Base-by-base conservation (phyloP, 164 flowering plant genomes). In the Cinnamomum micranthum region DNA sequence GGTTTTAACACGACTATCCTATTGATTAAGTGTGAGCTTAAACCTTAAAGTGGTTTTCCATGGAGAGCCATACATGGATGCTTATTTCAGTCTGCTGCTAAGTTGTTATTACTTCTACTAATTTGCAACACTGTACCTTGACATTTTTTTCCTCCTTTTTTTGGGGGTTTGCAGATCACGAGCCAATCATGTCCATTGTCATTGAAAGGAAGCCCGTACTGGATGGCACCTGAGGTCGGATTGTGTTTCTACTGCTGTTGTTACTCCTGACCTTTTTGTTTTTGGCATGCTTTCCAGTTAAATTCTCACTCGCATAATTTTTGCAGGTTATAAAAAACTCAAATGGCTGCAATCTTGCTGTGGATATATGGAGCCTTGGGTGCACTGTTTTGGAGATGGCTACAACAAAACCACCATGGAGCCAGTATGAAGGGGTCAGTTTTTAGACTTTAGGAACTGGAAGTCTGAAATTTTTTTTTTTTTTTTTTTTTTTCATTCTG, bases 151-250 rank as follows among this genome's bases (percentile, higher is more conserved):
- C 6, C 28, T 14, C 22, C 27, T 24, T 65, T 23, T 65, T 84
- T 79, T 7, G 9, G 47, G 47, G 47, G 47, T 6, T 41, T 41
- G 47, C 89, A 94, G 98, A 91, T 94, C 31, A 82, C 90, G 25
- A 94, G 93, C 62, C 96, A 90, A 73, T 83, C 97, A 59, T 88
- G 97, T 80, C 96, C 97, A 33, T 80, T 91, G 64, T 91, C 95
- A 60, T 88, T 90, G 79, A 88, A 89, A 80, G 98, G 95, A 73
- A 92, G 93, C 78, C 98, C 98, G 33, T 90, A 93, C 80, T 93
- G 97, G 98, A 92, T 92, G 97, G 98, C 98, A 60, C 98, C 98
- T 79, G 98, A 93, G 98, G 98, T 93, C 12, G 65, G 82, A 59
- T 47, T 50, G 20, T 71, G 65, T 74, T 72, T 67, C 22, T 69